These are phyloP conservation scores for Didymellaceae sp. DNA, from an alignment of 2,329 filamentous ascomycete genomes.

Conservation along the genomic window DNA sequence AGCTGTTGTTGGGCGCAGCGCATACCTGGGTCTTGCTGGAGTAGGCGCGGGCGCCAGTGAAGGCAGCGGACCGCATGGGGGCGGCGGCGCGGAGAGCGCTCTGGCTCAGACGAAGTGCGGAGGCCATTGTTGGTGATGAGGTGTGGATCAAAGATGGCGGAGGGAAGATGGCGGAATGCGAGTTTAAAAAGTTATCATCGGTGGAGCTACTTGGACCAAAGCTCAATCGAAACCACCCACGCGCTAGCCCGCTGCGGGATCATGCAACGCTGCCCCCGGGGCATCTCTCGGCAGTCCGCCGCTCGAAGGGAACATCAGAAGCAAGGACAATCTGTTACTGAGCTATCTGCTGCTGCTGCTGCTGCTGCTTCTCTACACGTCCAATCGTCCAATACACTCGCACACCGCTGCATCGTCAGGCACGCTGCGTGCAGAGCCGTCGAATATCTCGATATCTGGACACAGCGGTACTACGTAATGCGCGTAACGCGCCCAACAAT, in stretches of 20 bases:
- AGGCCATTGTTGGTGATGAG: constrained; percentile 71
- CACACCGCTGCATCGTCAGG: not conserved
- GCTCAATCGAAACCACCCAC: constrained; percentile 10
- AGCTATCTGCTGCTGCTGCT: not conserved
- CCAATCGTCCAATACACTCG: not conserved
- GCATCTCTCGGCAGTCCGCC: constrained; percentile 8
- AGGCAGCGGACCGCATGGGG: constrained; percentile 72
- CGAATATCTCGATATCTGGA: not conserved
- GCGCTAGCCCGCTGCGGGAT: not conserved
- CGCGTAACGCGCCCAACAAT: constrained; percentile 13
- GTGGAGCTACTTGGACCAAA: constrained; percentile 19
- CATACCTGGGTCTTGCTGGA: constrained; percentile 89
- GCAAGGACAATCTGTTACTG: not conserved
- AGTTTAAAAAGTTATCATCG: constrained; percentile 40
- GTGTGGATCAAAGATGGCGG: constrained; percentile 29
- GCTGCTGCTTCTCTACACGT: not conserved
- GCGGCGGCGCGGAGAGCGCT: constrained; percentile 77
- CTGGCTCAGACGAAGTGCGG: constrained; percentile 80
- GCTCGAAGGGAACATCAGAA: constrained; percentile 1
- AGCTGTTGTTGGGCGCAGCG: not conserved
- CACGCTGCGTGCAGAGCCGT: not conserved
- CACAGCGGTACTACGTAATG: constrained; percentile 11
- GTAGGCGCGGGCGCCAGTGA: constrained; percentile 87
- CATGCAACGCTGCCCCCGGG: not conserved
- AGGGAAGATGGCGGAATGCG: constrained; percentile 44